These are phyloP conservation scores for Phialophora tarda DNA, from an alignment of 2,329 filamentous ascomycete species.

Conservation along the genomic window DNA sequence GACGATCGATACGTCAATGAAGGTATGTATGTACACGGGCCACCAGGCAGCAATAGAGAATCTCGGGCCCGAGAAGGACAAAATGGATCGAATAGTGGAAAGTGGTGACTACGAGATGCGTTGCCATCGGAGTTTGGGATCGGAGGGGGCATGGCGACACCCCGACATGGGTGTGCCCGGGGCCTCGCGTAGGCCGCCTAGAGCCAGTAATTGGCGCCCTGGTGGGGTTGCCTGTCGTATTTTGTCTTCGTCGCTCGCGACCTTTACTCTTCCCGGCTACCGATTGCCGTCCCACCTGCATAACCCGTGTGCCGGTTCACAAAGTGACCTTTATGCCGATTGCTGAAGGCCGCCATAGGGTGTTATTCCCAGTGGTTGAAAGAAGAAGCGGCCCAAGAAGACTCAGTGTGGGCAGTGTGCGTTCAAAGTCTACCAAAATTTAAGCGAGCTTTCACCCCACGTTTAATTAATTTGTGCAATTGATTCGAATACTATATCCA, in stretches of 20 bases:
- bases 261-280: conserved; percentile 6
- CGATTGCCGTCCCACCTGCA: background rate
- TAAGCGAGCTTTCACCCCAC: background rate
- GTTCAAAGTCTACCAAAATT: background rate
- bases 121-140: conserved; percentile 4
- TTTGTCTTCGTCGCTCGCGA: background rate
- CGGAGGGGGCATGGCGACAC: background rate
- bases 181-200: background rate
- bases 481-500: background rate
- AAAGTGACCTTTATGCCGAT: background rate
- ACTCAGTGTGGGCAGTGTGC: too few species aligned
- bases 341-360: background rate
- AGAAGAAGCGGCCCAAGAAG: background rate
- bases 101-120: conserved; percentile 5
- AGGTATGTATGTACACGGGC: conserved; percentile 9
- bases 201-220: background rate
- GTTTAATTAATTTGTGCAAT: background rate
- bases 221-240: background rate
- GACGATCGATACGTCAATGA: conserved; percentile 3
- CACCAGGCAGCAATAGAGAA: conserved; percentile 15
- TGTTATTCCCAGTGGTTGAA: background rate
- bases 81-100: conserved; percentile 1
- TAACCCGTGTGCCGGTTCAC: conserved; percentile 2
- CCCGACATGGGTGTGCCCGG: background rate
- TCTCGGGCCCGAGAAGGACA: conserved; percentile 22